Evolutionary conservation across 441 rosid genomes (phyloP), one percentile per base, ranked within the genome.

Genomic region (Biscutella laevigata): DNA sequence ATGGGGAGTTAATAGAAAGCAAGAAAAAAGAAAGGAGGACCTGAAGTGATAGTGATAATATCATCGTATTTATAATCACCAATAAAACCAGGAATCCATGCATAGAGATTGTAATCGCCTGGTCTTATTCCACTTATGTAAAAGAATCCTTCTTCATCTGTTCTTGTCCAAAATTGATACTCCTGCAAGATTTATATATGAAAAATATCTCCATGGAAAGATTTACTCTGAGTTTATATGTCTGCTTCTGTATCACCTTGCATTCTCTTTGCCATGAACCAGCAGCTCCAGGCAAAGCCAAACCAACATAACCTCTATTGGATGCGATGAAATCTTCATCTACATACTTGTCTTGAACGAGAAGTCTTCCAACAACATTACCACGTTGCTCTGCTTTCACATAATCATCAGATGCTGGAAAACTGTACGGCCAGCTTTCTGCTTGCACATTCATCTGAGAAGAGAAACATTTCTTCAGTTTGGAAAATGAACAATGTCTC

Each of bases 261-360:
- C 85, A 76, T 63, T 83, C 87, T 66, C 74, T 71, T 80, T 83
- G 84, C 91, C 91, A 83, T 41, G 83, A 80, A 52, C 91, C 87
- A 53, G 65, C 66, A 27, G 74, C 74, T 66, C 91, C 87, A 27
- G 83, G 87, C 33, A 62, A 62, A 47, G 87, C 87, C 67, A 83
- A 73, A n/a, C 91, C 91, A 67, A 83, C 71, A 68, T 71, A 83
- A 53, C 83, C 87, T 50, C 80, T 71, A 55, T 57, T 71, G 13
- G 80, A 86, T 29, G 71, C 36, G 37, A 75, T 56, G 41, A 16
- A 53, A 52, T 71, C 73, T 30, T 67, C 53, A 53, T 69, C 72
- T 16, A 82, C 53, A 19, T 82, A 77, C 75, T 64, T 62, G 65
- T 83, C 86, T 27, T 28, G 62, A 14, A 83, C 78, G 1, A 83